A percentile compares a stretch with the other conserved stretches of the same genome.
phyloP scores from a whole-genome alignment of 257 asterid genomes.

The Plectranthus barbatus region DNA sequence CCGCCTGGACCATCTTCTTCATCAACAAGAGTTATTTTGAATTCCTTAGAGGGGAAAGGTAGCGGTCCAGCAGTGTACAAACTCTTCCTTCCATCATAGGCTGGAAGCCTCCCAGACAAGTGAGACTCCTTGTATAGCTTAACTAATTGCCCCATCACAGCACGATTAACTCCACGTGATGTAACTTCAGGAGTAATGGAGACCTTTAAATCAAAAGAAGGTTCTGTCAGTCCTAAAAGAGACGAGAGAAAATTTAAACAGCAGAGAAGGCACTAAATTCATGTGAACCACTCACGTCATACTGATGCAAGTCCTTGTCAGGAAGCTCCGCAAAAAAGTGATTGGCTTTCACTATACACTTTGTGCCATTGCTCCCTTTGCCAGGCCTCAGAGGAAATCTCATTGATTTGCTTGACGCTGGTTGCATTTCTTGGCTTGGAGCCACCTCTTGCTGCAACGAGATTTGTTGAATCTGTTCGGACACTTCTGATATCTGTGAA shows the following conservation, averaged over 20 bases:
- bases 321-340: conserved; percentile 91
- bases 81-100: conserved; percentile 96
- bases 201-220: conserved; percentile 36
- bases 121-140: conserved; percentile 61
- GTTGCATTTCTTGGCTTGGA: conserved; percentile 42
- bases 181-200: conserved; percentile 76
- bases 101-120: conserved; percentile 83
- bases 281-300: conserved; percentile 54
- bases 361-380: conserved; percentile 61
- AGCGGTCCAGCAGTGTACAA: conserved; percentile 93
- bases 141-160: conserved; percentile 80
- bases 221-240: background rate
- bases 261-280: background rate
- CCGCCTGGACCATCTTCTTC: conserved; percentile 76
- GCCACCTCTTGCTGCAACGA: conserved; percentile 38
- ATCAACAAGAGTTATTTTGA: conserved; percentile 53
- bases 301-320: conserved; percentile 87
- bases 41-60: conserved; percentile 67
- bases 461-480: conserved; percentile 38
- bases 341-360: conserved; percentile 81
- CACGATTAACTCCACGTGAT: conserved; percentile 79
- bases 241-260: background rate
- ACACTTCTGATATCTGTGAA: conserved; percentile 12
- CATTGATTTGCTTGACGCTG: conserved; percentile 77
- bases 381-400: conserved; percentile 91